phyloP scores from a whole-genome alignment of 352 stramenopile species.

The Phytophthora tentaculata region DNA sequence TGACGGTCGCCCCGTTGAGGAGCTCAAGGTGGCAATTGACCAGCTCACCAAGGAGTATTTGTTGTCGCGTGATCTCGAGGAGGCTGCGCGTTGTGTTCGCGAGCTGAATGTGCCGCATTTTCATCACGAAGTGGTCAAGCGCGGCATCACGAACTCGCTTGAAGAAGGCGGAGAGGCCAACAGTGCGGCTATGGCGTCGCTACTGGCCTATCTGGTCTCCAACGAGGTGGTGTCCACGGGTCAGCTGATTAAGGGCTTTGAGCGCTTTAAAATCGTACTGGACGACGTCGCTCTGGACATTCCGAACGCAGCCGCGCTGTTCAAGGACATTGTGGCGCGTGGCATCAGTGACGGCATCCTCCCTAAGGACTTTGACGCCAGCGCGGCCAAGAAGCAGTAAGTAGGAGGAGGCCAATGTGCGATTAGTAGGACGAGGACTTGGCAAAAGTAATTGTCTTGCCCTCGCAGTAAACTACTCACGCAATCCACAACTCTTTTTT shows the following conservation, averaged over 20 bases:
- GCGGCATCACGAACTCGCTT: constrained; percentile 66
- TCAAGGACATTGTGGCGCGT: constrained; percentile 51
- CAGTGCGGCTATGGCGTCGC: constrained; percentile 69
- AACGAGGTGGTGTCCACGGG: constrained; percentile 65
- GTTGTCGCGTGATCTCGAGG: constrained; percentile 94
- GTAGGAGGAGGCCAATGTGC: constrained; percentile 10
- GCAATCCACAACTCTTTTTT: constrained; percentile 37
- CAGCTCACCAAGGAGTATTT: constrained; percentile 98
- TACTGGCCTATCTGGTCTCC: constrained; percentile 75
- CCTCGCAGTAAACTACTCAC: constrained; percentile 7
- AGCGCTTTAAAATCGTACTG: constrained; percentile 77
- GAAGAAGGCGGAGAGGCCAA: constrained; percentile 57
- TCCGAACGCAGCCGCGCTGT: constrained; percentile 55
- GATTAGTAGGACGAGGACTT: constrained; percentile 7
- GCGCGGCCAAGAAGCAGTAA: constrained; percentile 43
- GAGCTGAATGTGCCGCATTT: constrained; percentile 97
- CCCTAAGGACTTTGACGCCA: constrained; percentile 57
- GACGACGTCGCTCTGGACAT: constrained; percentile 75
- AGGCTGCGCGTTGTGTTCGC: constrained; percentile 90
- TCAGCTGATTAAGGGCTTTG: constrained; percentile 84
- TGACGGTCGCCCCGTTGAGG: constrained; percentile 89
- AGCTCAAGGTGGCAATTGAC: constrained; percentile 94
- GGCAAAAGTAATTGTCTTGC: constrained; percentile 3
- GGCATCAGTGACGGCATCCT: constrained; percentile 53
- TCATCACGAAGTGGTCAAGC: constrained; percentile 97